Base-by-base conservation (phyloP, 2,329 filamentous ascomycete species). In the Phyllosticta ampelicida region DNA sequence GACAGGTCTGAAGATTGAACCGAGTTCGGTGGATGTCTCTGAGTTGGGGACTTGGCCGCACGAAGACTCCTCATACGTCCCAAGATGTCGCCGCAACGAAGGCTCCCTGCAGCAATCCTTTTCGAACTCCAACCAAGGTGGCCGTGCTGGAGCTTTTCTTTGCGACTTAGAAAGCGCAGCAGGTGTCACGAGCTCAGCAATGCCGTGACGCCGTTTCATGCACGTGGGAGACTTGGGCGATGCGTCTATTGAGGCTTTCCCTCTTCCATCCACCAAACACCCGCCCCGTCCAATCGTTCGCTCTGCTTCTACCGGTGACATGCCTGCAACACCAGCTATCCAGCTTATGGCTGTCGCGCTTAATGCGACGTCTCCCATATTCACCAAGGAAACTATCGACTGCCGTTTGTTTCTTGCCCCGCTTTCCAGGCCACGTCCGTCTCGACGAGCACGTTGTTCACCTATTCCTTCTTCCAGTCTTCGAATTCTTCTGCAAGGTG, bases 401-500 rank as follows among this genome's bases (percentile, higher is more conserved):
- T 5, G n/a, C n/a, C 36, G n/a, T n/a, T 36, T 36, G 30, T 16
- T 36, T 11, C 30, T 16, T 36, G 11, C 30, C n/a, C n/a, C n/a
- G n/a, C n/a, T n/a, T n/a, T n/a, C n/a, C n/a, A n/a, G n/a, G n/a
- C 30, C 30, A 16, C 30, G 11, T 36, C 11, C 11, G 30, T 36
- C 30, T 13, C 28, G 9, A 30, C 11, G 28, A 30, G 28, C 28
- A 16, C 9, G 13, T 11, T 11, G 13, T 44, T 44, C 2, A 51
- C 21, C 60, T 61, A 89, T 66, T 85, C 75, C 64, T 66, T 79
- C 72, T 80, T 89, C 90, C 90, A 96, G 60, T 74, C 75, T 64
- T 86, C 80, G 69, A 89, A 90, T 73, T 96, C 90, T 23, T 78
- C 75, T 16, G 80, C 79, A 52, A 96, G 73, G 75, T 99, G 91